Conservation (phyloP, 352 stramenopile species). For the Pythium brachiatum region DNA sequence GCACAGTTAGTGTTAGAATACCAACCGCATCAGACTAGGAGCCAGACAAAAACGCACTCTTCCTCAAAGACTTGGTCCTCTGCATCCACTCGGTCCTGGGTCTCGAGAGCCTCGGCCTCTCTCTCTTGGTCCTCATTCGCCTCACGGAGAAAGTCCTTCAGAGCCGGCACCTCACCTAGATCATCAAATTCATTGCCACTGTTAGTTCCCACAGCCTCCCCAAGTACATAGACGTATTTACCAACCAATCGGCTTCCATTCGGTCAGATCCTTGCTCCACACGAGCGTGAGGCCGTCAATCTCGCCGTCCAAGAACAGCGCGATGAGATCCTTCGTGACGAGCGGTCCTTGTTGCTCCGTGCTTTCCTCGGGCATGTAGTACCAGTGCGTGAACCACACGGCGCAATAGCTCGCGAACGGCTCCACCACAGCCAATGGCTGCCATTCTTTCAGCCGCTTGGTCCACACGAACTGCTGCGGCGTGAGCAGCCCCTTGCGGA, state of each 20-base stretch:
- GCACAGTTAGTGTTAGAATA: too few relatives aligned
- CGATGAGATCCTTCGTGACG: slow-evolving; percentile 31
- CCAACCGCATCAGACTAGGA: too few relatives aligned
- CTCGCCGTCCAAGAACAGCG: slow-evolving; percentile 34
- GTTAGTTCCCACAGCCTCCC: too few relatives aligned
- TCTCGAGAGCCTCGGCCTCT: slow-evolving; percentile 20
- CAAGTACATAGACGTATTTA: too few relatives aligned
- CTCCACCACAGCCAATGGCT: slow-evolving; percentile 37
- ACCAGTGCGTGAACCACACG: slow-evolving; percentile 53
- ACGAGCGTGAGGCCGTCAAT: slow-evolving; percentile 41
- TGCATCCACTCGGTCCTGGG: slow-evolving; percentile 11
- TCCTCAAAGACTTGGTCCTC: slow-evolving; percentile 27
- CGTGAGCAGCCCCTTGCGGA: slow-evolving; percentile 59
- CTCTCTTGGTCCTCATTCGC: slow-evolving; percentile 35
- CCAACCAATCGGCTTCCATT: slow-evolving; percentile 32
- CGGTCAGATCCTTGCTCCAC: slow-evolving; percentile 28
- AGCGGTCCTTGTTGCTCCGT: slow-evolving; percentile 17
- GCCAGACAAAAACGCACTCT: slow-evolving; percentile 3
- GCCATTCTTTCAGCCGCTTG: slow-evolving; percentile 56
- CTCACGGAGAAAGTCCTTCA: slow-evolving; percentile 39
- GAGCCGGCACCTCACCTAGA: slow-evolving; percentile 25
- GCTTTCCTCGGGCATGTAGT: slow-evolving; percentile 22
- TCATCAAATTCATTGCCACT: background rate
- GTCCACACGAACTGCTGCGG: slow-evolving; percentile 74
- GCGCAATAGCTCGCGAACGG: slow-evolving; percentile 51